Evolutionary conservation across 2,329 filamentous ascomycete species (phyloP), one percentile per base, ranked within the genome.

Genomic region (Pyricularia sp.): DNA sequence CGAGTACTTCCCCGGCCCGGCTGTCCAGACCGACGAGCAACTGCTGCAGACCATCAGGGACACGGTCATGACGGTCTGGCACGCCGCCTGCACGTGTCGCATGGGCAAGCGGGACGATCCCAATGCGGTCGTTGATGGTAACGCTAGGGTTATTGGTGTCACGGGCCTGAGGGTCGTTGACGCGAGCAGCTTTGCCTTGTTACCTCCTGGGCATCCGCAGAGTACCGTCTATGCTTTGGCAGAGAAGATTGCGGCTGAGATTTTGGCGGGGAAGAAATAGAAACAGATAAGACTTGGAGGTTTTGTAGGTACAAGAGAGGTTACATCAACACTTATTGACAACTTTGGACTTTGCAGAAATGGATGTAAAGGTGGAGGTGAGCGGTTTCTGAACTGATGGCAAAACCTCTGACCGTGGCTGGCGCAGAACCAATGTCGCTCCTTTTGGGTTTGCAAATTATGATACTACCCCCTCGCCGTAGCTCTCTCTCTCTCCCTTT

Each of bases 81-180:
- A 76, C 65, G 72, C 75, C 4, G 69, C 72, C 17, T 73, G 74
- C 20, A 78, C 78, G 2, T 77, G 75, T 68, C 73, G 73, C 6
- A 78, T 79, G 73, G 78, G 78, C 11, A 77, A 72, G 64, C 68
- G 67, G 0, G 68, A 68, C 4, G 73, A 74, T 65, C 61, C 64
- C 26, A 20, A 65, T 23, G 68, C 68, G 0, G 68, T 73, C 25
- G 72, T 74, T 10, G 73, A 74, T 25, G 63, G 67, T 2, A 66
- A 69, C n/a, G 71, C 68, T 12, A 69, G 71, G n/a, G 72, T 74
- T 10, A 66, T 70, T 65, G 72, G 72, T 30, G 69, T 74, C 20
- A 61, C 69, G 5, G 70, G 72, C 6, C 42, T 74, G 68, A 68
- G 72, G n/a, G 66, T 74, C 58, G 72, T 72, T 7, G 72, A 74